Conservation (phyloP, 129 eudicot species). For the Centella asiatica region DNA sequence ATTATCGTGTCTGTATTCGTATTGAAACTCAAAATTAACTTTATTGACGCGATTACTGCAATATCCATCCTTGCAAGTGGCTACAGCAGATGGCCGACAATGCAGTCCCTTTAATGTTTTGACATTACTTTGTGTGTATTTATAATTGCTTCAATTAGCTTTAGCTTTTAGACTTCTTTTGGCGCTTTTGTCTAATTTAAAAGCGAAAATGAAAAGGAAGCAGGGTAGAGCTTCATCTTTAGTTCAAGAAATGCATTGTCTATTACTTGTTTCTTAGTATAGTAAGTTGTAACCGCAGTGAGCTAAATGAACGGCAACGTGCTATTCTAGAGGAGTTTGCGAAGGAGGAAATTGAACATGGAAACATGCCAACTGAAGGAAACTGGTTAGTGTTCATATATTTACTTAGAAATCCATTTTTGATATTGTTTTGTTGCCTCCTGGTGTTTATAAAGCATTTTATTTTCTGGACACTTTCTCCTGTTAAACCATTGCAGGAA, state of each 20-base stretch:
- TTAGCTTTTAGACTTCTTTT: not conserved
- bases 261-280: slow-evolving; percentile 1
- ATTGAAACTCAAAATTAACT: not conserved
- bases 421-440: not conserved
- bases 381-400: slow-evolving; percentile 50
- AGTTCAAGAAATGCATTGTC: not conserved
- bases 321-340: slow-evolving; percentile 89
- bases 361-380: slow-evolving; percentile 37
- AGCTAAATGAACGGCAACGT: slow-evolving; percentile 74
- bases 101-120: not conserved
- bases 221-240: not conserved
- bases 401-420: not conserved
- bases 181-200: not conserved
- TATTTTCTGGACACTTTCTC: not conserved
- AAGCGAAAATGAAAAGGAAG: not conserved
- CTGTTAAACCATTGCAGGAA: not conserved
- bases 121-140: not conserved
- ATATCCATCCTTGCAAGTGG: not conserved
- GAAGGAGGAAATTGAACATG: slow-evolving; percentile 54
- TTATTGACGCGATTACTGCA: not conserved
- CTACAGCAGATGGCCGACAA: not conserved
- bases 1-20: not conserved
- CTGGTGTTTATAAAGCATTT: not conserved
- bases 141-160: not conserved
- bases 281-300: slow-evolving; percentile 41